Evolutionary conservation across 192 early-diverging fungal genomes (phyloP), one percentile per base, ranked within the genome.

Genomic region (Podila verticillata): DNA sequence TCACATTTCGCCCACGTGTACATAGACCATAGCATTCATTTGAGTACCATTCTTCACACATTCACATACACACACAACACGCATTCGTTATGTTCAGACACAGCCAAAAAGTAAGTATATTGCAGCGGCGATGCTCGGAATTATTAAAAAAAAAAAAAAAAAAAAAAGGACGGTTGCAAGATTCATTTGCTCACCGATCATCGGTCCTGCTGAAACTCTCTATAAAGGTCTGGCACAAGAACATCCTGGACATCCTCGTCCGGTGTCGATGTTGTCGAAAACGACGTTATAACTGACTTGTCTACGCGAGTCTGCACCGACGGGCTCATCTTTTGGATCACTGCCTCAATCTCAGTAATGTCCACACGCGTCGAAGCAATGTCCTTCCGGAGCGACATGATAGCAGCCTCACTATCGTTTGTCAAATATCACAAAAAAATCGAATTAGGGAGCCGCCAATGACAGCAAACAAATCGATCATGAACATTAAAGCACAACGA

Each of bases 321-420:
- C 2, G 60, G 56, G 6, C 26, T 58, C 67, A 83, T 74, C 35
- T 57, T 63, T n/a, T 72, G 28, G 2, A 74, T 34, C 15, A 72
- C 60, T 17, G 22, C 15, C 36, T 74, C 39, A 35, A 84, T 75
- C 30, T 84, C 72, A 1, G 17, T 30, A 48, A 64, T 47, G 12
- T 57, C 57, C 17, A 84, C 74, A 15, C 44, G 5, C 7, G 26
- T 51, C 5, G 68, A 66, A 9, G 39, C 15, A 8, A 84, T 80
- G 34, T 80, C 56, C 30, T 66, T 34, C 39, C 82, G 66, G 36
- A 84, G 70, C 2, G 82, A 54, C 15, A 51, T 19, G 4, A 84
- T 57, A 4, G 71, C 82, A 2, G 82, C 72, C 73, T 84, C 82
- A 34, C 71, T 72, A 62, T 24, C 17, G 61, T 32, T n/a, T 9